Evolutionary conservation across 139 green algal species (phyloP).

Genomic region (Monoraphidium neglectum): DNA sequence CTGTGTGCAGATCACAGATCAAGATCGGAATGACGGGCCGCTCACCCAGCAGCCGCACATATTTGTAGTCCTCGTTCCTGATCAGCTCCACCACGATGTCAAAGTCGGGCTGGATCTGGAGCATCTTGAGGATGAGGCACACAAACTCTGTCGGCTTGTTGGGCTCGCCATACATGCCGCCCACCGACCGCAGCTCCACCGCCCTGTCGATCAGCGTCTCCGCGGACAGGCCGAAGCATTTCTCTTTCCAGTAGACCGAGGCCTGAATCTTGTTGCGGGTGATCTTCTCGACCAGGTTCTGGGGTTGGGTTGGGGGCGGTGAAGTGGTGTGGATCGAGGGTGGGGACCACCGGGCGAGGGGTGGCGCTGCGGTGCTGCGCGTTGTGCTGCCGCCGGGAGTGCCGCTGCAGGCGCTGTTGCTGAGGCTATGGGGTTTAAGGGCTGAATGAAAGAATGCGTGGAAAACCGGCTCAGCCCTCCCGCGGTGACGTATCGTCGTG

Average conservation of each 20-base stretch:
- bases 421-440: no score
- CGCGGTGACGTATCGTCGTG: no score
- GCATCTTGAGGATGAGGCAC: conserved; percentile 96
- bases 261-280: conserved; percentile 92
- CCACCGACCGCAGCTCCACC: conserved; percentile 81
- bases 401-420: no score
- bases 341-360: no score
- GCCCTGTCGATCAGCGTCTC: conserved; percentile 96
- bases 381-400: no score
- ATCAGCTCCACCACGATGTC: conserved; percentile 99
- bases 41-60: conserved; percentile 84
- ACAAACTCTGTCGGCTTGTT: conserved; percentile 91
- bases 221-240: conserved; percentile 96
- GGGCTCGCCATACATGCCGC: conserved; percentile 87
- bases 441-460: no score
- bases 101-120: conserved; percentile 97
- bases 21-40: neutral
- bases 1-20: neutral
- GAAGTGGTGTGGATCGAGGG: neutral
- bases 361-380: no score
- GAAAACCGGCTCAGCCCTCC: no score
- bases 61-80: conserved; percentile 98
- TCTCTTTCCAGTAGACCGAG: conserved; percentile 96
- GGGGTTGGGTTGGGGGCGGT: conserved; percentile 5
- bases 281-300: conserved; percentile 96